phyloP scores from a whole-genome alignment of 768 basidiomycete species.

The Lentinula lateritia region DNA sequence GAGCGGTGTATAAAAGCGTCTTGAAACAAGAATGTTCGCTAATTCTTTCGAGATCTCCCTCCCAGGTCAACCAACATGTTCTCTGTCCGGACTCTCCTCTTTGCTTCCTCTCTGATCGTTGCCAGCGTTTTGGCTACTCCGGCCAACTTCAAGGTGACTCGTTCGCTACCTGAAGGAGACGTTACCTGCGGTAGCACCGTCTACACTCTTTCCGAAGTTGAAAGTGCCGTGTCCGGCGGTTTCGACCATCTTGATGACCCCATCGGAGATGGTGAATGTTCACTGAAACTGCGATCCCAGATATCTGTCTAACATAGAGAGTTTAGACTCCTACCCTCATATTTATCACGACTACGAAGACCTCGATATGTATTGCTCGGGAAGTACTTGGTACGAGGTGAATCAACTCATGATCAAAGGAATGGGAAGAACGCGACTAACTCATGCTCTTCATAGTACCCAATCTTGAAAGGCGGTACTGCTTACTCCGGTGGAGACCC shows the following conservation, averaged over 20 bases:
- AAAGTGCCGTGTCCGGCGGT: conserved; percentile 11
- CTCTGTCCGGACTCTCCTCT: background rate
- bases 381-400: conserved; percentile 13
- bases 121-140: background rate
- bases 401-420: background rate
- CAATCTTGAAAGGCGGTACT: conserved; percentile 13
- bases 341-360: conserved; percentile 16
- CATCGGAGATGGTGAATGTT: conserved; percentile 7
- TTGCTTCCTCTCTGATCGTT: background rate
- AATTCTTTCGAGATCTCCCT: background rate
- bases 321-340: conserved; percentile 18
- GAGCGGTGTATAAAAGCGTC: background rate
- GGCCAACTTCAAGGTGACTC: background rate
- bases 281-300: background rate
- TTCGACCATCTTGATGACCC: conserved; percentile 12
- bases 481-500: conserved; percentile 17
- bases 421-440: background rate
- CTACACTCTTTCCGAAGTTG: conserved; percentile 14
- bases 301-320: background rate
- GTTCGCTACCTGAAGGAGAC: conserved; percentile 14
- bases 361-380: conserved; percentile 14
- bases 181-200: conserved; percentile 16
- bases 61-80: background rate
- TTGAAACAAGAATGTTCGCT: background rate
- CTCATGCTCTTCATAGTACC: conserved; percentile 8